Conservation (phyloP, 495 filamentous ascomycete genomes). For the Talaromyces borbonicus region DNA sequence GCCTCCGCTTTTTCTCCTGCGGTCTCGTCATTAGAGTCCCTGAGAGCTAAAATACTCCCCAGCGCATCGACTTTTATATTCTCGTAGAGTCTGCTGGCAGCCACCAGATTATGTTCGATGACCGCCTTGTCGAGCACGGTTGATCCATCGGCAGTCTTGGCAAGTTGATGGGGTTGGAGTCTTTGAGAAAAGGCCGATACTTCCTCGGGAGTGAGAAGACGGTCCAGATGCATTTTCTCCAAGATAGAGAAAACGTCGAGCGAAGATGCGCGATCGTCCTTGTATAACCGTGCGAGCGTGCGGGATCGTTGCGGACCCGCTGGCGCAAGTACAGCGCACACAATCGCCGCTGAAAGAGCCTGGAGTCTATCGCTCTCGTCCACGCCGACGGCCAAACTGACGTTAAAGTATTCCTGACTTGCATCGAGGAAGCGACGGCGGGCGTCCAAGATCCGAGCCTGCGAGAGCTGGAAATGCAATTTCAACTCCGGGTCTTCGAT, state of each 20-base stretch:
- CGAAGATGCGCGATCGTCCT: slow-evolving; percentile 73
- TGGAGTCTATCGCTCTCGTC: slow-evolving; percentile 79
- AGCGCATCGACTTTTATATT: slow-evolving; percentile 80
- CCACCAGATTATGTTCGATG: slow-evolving; percentile 90
- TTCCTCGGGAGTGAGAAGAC: slow-evolving; percentile 68
- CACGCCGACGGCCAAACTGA: slow-evolving; percentile 64
- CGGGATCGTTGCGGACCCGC: slow-evolving; percentile 80
- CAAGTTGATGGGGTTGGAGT: slow-evolving; percentile 79
- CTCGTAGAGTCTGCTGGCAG: slow-evolving; percentile 72
- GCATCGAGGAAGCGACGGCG: slow-evolving; percentile 88
- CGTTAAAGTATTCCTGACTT: slow-evolving; percentile 72
- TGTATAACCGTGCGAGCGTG: slow-evolving; percentile 74
- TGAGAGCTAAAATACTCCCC: slow-evolving; percentile 62
- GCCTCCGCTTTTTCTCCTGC: slow-evolving; percentile 78
- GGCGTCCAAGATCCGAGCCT: slow-evolving; percentile 87
- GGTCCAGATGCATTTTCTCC: slow-evolving; percentile 96
- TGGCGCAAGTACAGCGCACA: slow-evolving; percentile 87
- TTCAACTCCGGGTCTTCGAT: slow-evolving; percentile 60
- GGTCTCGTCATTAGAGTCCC: slow-evolving; percentile 28
- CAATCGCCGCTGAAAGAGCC: slow-evolving; percentile 79
- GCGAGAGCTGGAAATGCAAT: slow-evolving; percentile 79
- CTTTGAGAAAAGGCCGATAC: slow-evolving; percentile 75
- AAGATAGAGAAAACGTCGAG: slow-evolving; percentile 79
- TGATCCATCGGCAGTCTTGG: slow-evolving; percentile 74
- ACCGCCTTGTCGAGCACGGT: slow-evolving; percentile 94